phyloP scores from a whole-genome alignment of 1,284 basidiomycete species.

The Cryptococcus jaspeensis region DNA sequence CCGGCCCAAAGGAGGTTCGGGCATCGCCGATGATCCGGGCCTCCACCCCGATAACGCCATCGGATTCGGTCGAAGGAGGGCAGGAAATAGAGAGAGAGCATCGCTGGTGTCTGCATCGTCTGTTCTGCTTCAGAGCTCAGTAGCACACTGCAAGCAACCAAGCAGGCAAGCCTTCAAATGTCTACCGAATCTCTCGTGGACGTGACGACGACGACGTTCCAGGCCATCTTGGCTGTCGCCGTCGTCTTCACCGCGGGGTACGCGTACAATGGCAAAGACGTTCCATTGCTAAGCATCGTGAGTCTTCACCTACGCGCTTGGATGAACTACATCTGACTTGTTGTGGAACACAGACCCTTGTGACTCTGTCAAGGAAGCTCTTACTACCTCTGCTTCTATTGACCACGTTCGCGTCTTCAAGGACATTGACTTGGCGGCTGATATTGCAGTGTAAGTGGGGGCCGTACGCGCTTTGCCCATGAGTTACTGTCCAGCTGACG shows the following conservation, averaged over 20 bases:
- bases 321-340: neutral
- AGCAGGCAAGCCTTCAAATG: neutral
- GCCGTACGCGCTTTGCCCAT: too few species aligned
- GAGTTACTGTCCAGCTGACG: constrained; percentile 2
- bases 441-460: constrained; percentile 30
- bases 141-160: neutral
- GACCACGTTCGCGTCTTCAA: constrained; percentile 33
- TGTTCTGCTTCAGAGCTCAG: neutral
- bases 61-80: too few species aligned
- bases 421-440: constrained; percentile 22
- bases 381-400: constrained; percentile 40
- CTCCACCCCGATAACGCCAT: neutral
- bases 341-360: constrained; percentile 15
- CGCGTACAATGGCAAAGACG: constrained; percentile 25
- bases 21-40: neutral
- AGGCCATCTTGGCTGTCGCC: constrained; percentile 37
- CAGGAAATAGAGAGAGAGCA: too few species aligned
- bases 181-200: constrained; percentile 42
- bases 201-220: constrained; percentile 36
- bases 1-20: too few species aligned
- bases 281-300: constrained; percentile 16
- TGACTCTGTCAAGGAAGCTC: constrained; percentile 23
- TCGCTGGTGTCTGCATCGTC: too few species aligned
- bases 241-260: constrained; percentile 44
- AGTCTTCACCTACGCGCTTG: constrained; percentile 1